A percentile compares a stretch with the other conserved stretches of the same genome.
Conservation (phyloP, 2,329 filamentous ascomycete species). For the Neonectria neomacrospora region DNA sequence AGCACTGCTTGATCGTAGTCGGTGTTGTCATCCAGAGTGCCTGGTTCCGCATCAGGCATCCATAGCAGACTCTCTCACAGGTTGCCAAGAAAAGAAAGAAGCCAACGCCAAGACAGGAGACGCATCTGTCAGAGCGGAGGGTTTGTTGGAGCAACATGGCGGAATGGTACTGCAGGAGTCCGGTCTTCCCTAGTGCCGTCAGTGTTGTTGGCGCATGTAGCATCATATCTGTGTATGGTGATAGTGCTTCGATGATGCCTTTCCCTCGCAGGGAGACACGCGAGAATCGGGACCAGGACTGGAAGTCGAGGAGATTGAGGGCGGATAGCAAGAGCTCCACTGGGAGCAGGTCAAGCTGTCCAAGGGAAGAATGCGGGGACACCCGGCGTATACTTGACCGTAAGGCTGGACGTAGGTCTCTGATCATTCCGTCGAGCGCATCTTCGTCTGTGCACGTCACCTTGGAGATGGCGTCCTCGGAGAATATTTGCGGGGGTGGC, state of each 20-base stretch:
- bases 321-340: constrained; percentile 33
- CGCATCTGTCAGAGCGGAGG: constrained; percentile 22
- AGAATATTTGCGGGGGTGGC: not conserved
- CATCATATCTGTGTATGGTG: constrained; percentile 53
- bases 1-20: constrained; percentile 27
- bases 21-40: constrained; percentile 34
- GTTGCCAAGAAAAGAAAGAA: constrained; percentile 44
- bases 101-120: constrained; percentile 41
- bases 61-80: constrained; percentile 44
- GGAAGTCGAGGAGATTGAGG: constrained; percentile 40
- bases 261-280: constrained; percentile 34
- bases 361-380: constrained; percentile 23
- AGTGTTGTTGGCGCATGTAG: constrained; percentile 48
- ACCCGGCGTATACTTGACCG: not conserved
- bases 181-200: constrained; percentile 30
- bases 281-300: constrained; percentile 40
- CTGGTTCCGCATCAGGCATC: constrained; percentile 39
- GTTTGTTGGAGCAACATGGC: not conserved
- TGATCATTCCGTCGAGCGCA: not conserved
- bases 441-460: not conserved
- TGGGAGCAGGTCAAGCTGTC: constrained; percentile 38
- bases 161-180: constrained; percentile 31
- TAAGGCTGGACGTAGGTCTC: not conserved
- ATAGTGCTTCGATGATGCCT: constrained; percentile 37
- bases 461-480: not conserved